Percentiles rank a stretch among this genome's conserved stretches.
Conservation (phyloP, 495 filamentous ascomycete genomes). For the Talaromyces thailandensis region DNA sequence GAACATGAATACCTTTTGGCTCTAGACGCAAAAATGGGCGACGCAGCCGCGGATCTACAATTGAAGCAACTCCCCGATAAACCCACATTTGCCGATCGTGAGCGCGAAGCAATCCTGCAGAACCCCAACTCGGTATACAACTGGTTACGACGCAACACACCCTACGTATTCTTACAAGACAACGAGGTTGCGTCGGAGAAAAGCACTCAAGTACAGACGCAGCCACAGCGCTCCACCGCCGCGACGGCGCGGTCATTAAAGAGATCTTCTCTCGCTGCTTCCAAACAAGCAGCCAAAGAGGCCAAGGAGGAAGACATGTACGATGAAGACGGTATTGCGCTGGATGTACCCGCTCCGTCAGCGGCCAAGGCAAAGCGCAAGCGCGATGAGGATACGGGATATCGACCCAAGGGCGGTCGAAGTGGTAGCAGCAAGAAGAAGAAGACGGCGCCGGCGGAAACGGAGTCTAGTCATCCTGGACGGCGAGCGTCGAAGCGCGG, state of each 20-base stretch:
- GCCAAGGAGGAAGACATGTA: constrained; percentile 42
- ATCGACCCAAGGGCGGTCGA: constrained; percentile 61
- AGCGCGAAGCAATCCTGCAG: constrained; percentile 52
- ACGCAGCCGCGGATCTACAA: constrained; percentile 29
- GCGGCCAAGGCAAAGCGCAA: constrained; percentile 43
- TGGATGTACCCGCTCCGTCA: constrained; percentile 27
- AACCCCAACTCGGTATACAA: constrained; percentile 86
- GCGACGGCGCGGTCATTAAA: constrained; percentile 27
- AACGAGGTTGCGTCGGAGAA: constrained; percentile 59
- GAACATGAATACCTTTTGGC: constrained; percentile 71
- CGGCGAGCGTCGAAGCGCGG: constrained; percentile 24
- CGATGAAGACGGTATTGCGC: constrained; percentile 42
- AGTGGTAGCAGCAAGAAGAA: constrained; percentile 57
- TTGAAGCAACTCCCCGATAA: constrained; percentile 28
- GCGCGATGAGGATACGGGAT: constrained; percentile 60
- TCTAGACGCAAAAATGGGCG: constrained; percentile 57
- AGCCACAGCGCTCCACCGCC: constrained; percentile 18
- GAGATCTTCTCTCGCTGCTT: constrained; percentile 20
- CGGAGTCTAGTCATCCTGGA: constrained; percentile 15
- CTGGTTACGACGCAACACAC: constrained; percentile 78
- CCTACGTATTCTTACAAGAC: constrained; percentile 75
- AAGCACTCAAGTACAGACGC: constrained; percentile 18
- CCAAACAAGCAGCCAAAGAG: constrained; percentile 17
- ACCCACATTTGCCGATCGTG: constrained; percentile 36
- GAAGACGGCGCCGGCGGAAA: constrained; percentile 33